Percentiles rank a stretch among this genome's conserved stretches.
These are phyloP conservation scores for Talaromyces borbonicus DNA, from an alignment of 495 filamentous ascomycete species.

Conservation along the genomic window DNA sequence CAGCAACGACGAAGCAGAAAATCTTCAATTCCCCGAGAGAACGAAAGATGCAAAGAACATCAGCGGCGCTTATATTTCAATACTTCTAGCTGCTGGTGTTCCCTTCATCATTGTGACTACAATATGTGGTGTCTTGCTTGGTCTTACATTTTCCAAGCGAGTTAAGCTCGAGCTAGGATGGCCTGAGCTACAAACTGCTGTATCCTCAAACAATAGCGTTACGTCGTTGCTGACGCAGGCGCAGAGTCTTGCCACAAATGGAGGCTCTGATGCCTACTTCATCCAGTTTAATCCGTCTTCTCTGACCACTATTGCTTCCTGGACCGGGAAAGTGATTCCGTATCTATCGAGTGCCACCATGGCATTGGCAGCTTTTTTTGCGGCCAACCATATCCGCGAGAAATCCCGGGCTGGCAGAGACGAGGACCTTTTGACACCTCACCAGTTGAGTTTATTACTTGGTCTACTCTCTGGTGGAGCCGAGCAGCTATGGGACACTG, in stretches of 20 bases:
- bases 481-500: slow-evolving; percentile 4
- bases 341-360: slow-evolving; percentile 3
- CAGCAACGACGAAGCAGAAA: slow-evolving; percentile 1
- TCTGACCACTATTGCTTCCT: slow-evolving; percentile 3
- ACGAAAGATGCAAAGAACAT: neutral
- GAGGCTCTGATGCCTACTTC: slow-evolving; percentile 1
- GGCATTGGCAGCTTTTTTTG: slow-evolving; percentile 3
- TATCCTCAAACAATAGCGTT: slow-evolving; percentile 2
- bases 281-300: slow-evolving; percentile 2
- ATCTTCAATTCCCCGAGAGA: neutral
- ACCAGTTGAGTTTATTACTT: slow-evolving; percentile 6
- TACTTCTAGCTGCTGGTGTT: slow-evolving; percentile 4
- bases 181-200: slow-evolving; percentile 3
- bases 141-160: slow-evolving; percentile 3
- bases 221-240: slow-evolving; percentile 1
- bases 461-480: slow-evolving; percentile 4
- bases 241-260: neutral
- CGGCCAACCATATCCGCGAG: slow-evolving; percentile 4
- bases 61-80: slow-evolving; percentile 1
- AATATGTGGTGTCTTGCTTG: slow-evolving; percentile 1
- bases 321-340: slow-evolving; percentile 1
- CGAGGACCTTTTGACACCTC: slow-evolving; percentile 4
- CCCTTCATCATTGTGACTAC: slow-evolving; percentile 4
- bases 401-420: neutral
- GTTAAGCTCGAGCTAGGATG: slow-evolving; percentile 2